These are phyloP conservation scores for Persicaria maculosa DNA, from an alignment of 148 eudicot species.

Conservation along the genomic window DNA sequence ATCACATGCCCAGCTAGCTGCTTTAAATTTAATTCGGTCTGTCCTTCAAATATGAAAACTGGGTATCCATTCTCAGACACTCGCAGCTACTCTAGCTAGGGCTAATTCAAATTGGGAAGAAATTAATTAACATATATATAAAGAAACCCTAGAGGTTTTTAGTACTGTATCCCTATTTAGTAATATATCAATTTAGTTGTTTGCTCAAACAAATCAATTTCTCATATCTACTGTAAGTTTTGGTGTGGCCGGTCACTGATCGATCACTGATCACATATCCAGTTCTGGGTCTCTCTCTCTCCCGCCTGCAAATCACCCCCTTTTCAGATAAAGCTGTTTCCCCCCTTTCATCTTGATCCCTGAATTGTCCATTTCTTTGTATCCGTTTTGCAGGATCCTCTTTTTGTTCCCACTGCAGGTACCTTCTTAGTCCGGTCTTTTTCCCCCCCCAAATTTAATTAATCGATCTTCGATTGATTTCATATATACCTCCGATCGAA, in stretches of 20 bases:
- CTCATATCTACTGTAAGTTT: too few relatives aligned
- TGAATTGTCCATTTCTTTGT: conserved; percentile 47
- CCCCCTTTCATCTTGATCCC: neutral
- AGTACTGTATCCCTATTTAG: too few relatives aligned
- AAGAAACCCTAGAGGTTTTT: too few relatives aligned
- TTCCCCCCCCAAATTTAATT: conserved; percentile 25
- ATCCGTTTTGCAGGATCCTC: conserved; percentile 28
- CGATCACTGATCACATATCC: neutral
- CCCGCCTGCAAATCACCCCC: neutral
- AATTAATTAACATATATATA: too few relatives aligned
- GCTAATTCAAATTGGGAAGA: too few relatives aligned
- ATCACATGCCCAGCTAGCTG: too few relatives aligned
- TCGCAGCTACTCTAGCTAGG: too few relatives aligned
- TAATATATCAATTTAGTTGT: too few relatives aligned
- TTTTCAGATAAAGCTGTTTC: neutral
- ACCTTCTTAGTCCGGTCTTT: conserved; percentile 40
- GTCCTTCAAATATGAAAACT: too few relatives aligned
- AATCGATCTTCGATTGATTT: neutral
- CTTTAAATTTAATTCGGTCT: too few relatives aligned
- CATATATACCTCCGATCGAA: neutral
- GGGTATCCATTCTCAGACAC: too few relatives aligned
- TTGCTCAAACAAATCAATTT: too few relatives aligned
- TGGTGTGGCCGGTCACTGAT: neutral
- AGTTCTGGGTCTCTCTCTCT: neutral
- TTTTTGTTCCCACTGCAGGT: neutral